Evolutionary conservation across 768 basidiomycete genomes (phyloP), one percentile per base, ranked within the genome.

Genomic region (Pisolithus sp.): DNA sequence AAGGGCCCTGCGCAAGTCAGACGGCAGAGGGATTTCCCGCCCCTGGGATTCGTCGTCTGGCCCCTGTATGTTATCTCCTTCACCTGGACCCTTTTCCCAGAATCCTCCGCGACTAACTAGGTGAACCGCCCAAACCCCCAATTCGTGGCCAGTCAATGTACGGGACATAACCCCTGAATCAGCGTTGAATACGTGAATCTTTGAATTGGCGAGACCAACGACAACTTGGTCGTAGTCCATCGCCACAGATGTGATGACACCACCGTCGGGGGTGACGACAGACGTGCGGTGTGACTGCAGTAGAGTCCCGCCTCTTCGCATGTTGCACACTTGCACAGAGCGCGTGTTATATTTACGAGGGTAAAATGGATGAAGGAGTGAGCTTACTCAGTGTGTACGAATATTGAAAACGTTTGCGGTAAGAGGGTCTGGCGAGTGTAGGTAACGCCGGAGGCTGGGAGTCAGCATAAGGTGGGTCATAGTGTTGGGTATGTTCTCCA

Each of bases 61-160:
- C 4, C 57, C 53, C 17, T 63, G 54, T 20, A 44, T 20, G 13
- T 41, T 46, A 23, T 56, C 52, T 37, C 37, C 51, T 42, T 54
- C 44, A 3, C 46, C 39, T 37, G 53, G 57, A 34, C 48, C 47
- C 45, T 55, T 60, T 28, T 66, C 61, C 68, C 68, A 74, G 46
- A 64, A 60, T 1, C 83, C 85, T n/a, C 85, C 83, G 39, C 78
- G 76, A 23, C 79, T 78, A 46, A 94, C 81, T 24, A 97, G 76
- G 49, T 84, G 81, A 13, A 96, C 81, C 13, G 88, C 86, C 94
- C 94, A 97, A 1, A 96, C 93, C n/a, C 94, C 94, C 20, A 77
- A 70, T 15, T 86, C 83, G 66, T 96, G 94, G 0, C 94, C 94
- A 8, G 80, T 74, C 2, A 98, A 79, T 0, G 89, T 89, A 48